Evolutionary conservation across 2,329 filamentous ascomycete species (phyloP).

Genomic region (Scorias spongiosa): DNA sequence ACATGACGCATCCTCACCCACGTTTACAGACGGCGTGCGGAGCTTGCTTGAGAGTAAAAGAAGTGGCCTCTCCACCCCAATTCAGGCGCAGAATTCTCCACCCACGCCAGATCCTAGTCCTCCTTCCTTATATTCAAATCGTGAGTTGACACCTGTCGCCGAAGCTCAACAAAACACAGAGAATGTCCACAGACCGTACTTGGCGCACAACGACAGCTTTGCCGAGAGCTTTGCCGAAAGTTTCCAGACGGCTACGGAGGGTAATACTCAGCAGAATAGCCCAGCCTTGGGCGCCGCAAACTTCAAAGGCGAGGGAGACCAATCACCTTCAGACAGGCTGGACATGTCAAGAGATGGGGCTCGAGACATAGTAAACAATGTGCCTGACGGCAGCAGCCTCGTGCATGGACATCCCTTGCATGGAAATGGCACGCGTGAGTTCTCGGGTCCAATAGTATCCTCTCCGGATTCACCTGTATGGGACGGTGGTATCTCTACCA

Average conservation of each 20-base stretch:
- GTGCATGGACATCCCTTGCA: background rate
- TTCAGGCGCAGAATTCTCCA: constrained; percentile 21
- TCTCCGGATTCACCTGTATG: background rate
- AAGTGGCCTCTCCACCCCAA: constrained; percentile 26
- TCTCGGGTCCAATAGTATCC: background rate
- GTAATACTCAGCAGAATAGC: constrained; percentile 15
- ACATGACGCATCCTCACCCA: constrained; percentile 17
- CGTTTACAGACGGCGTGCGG: constrained; percentile 25
- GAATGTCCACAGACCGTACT: constrained; percentile 4
- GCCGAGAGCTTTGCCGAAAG: constrained; percentile 31
- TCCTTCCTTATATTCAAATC: constrained; percentile 8
- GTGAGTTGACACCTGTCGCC: constrained; percentile 6
- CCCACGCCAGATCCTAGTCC: constrained; percentile 23
- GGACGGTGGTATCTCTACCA: background rate
- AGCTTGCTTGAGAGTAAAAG: constrained; percentile 24
- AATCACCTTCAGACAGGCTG: background rate
- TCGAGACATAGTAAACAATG: background rate
- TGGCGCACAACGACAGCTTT: constrained; percentile 6
- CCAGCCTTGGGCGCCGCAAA: background rate
- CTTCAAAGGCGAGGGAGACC: background rate
- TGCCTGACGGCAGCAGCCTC: background rate
- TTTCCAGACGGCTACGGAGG: constrained; percentile 31
- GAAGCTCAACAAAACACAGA: background rate
- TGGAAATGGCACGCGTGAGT: background rate
- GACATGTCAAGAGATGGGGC: background rate